Conservation (phyloP, 2,329 filamentous ascomycete species). For the Malbranchea cinnamomea region DNA sequence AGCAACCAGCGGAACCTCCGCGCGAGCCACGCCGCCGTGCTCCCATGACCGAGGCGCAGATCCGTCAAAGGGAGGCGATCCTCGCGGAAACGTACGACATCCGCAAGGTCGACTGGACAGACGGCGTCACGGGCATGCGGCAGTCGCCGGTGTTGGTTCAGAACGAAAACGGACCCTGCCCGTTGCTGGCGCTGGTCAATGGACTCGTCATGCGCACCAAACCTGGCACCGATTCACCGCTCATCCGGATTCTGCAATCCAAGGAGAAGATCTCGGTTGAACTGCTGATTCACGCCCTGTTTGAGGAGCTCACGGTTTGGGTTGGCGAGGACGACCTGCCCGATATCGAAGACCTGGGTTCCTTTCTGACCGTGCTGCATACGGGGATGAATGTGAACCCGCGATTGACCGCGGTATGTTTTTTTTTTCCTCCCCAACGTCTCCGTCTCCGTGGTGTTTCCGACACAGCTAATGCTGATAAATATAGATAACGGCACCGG, state of each 20-base stretch:
- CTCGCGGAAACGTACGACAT: constrained; percentile 69
- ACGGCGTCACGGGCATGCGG: constrained; percentile 48
- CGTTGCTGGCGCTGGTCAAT: constrained; percentile 83
- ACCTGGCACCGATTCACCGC: constrained; percentile 47
- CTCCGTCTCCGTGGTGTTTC: background rate
- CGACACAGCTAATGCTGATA: background rate
- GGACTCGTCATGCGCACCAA: constrained; percentile 74
- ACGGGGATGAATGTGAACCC: constrained; percentile 99
- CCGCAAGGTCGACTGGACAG: constrained; percentile 78
- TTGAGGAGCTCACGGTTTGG: constrained; percentile 81
- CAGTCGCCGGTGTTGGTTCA: constrained; percentile 82
- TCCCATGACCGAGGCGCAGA: no score
- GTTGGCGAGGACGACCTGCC: constrained; percentile 56
- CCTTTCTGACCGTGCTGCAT: constrained; percentile 74
- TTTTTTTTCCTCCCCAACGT: constrained; percentile 1
- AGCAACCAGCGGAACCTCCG: no score
- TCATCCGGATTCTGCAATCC: constrained; percentile 62
- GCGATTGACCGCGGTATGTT: constrained; percentile 50
- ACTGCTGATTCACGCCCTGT: constrained; percentile 71
- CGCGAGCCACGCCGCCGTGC: no score
- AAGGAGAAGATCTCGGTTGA: constrained; percentile 81
- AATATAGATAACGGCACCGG: constrained; percentile 25
- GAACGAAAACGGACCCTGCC: constrained; percentile 89
- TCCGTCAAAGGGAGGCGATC: no score
- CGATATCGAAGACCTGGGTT: constrained; percentile 76